Evolutionary conservation across 495 filamentous ascomycete genomes (phyloP), one percentile per base, ranked within the genome.

Genomic region (Neurospora pannonica): DNA sequence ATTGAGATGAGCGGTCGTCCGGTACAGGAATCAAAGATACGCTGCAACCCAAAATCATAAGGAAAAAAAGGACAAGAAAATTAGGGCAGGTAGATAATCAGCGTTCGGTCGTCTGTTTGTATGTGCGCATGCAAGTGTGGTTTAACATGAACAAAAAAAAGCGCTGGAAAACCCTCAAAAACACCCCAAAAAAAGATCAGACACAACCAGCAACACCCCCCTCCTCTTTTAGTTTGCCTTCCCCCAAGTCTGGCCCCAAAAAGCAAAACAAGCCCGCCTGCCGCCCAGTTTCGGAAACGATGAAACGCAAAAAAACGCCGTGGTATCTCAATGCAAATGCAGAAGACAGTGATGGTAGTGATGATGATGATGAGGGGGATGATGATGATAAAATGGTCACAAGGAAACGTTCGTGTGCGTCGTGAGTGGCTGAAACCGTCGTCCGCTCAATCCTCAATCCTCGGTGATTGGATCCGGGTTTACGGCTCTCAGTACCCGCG

Each of bases 401-500:
- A 34, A 67, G 54, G 28, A 67, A 67, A 19, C 54, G 28, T 67
- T 67, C 54, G 54, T 67, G 54, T 67, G 54, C 54, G 28, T 67
- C 54, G 54, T 67, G 54, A 67, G 54, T 67, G 15, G 34, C 34
- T 67, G 54, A 36, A 34, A 34, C 15, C 24, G 54, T 67, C 24
- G 54, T 67, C 28, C 54, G 54, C 31, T 67, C 7, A 19, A 36
- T 77, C 60, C 72, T 78, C 78, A 77, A 24, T 77, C 72, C 31
- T 82, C 78, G 21, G 11, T 17, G 3, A 78, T 73, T 8, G 85
- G 85, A 73, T 89, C 86, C 17, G 87, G 86, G 72, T 89, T 89
- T 54, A 78, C 85, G 3, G 86, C 85, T 74, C 87, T 81, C n/a
- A 89, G 82, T 24, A 88, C 85, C 74, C 84, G 82, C 31, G 79